These are phyloP conservation scores for Rutstroemia sp. DNA, from an alignment of 2,329 filamentous ascomycete species.

Conservation along the genomic window DNA sequence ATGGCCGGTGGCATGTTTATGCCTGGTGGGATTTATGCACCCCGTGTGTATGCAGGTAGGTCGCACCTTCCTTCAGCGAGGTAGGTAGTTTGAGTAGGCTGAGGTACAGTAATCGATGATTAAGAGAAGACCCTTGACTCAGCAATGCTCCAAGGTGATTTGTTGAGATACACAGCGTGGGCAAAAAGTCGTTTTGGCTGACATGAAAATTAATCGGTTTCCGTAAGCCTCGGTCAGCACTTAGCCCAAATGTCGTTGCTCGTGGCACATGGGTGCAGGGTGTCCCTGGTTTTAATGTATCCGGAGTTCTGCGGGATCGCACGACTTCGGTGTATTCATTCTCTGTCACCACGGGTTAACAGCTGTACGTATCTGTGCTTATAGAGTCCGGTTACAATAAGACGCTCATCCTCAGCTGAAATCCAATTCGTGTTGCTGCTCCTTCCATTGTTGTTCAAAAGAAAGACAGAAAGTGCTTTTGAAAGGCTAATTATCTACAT, in stretches of 20 bases:
- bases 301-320: not conserved
- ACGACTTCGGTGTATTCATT: not conserved
- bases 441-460: not conserved
- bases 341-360: not conserved
- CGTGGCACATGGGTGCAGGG: not conserved
- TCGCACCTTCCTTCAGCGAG: not conserved
- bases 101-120: not conserved
- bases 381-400: not conserved
- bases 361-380: not conserved
- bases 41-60: not conserved
- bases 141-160: not conserved
- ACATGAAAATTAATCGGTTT: conserved; percentile 12
- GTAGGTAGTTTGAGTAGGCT: not conserved
- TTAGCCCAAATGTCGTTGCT: not conserved
- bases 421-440: not conserved
- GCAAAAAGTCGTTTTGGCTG: conserved; percentile 11
- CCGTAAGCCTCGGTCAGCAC: conserved; percentile 12
- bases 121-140: not conserved
- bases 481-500: not conserved
- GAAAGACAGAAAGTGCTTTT: not conserved
- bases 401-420: not conserved
- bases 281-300: not conserved
- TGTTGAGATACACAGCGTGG: not conserved
- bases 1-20: conserved; percentile 4
- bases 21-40: not conserved